Percentiles rank a stretch among this genome's conserved stretches.
Conservation (phyloP, 306 rosid genomes). For the Senna tora region DNA sequence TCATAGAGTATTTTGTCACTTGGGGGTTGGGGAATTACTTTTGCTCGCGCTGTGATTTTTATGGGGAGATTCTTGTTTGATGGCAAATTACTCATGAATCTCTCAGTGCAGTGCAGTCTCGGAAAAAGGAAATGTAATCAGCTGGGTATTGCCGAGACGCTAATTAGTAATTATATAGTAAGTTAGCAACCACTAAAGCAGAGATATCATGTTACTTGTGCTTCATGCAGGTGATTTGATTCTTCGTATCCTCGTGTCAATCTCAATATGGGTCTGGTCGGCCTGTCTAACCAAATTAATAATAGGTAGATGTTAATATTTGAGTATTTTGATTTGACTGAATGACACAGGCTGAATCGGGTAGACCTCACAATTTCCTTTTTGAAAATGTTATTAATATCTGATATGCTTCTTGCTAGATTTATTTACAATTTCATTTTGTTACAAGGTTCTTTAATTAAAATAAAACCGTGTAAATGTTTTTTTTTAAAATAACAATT, state of each 20-base stretch:
- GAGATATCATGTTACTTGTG: not conserved
- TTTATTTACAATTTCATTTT: too few species aligned
- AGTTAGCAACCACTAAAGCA: not conserved
- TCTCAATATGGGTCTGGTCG: not conserved
- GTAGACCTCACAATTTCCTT: too few species aligned
- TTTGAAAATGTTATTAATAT: too few species aligned
- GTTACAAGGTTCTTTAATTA: too few species aligned
- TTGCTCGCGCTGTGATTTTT: not conserved
- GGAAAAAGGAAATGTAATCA: not conserved
- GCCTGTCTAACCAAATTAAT: too few species aligned
- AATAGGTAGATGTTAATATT: too few species aligned
- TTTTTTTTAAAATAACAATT: too few species aligned
- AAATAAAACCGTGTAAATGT: too few species aligned
- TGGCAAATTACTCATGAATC: not conserved
- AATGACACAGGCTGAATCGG: too few species aligned
- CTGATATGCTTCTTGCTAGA: too few species aligned
- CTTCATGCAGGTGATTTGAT: not conserved
- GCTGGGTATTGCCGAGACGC: not conserved
- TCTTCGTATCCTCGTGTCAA: not conserved
- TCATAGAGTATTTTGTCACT: not conserved
- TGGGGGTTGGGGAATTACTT: not conserved
- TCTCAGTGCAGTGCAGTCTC: not conserved
- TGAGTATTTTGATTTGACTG: too few species aligned
- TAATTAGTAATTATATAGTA: not conserved
- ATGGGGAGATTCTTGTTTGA: not conserved